These are phyloP conservation scores for Naganishia kalamii DNA, from an alignment of 768 basidiomycete genomes.

Conservation along the genomic window DNA sequence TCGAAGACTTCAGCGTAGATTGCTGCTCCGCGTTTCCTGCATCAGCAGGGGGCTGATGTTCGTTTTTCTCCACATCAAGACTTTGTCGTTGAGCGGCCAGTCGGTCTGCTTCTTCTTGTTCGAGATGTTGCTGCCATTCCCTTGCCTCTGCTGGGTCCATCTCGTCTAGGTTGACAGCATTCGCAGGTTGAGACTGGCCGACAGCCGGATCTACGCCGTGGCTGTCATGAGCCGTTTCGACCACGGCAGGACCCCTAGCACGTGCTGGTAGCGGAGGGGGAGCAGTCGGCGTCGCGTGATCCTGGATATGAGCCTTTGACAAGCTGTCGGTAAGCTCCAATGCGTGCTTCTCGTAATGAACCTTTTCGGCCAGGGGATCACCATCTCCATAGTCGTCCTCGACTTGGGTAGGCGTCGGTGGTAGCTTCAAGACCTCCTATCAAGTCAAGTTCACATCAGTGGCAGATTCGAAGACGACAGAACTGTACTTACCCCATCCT, in stretches of 20 bases:
- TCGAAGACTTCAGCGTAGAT: no score
- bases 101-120: constrained; percentile 2
- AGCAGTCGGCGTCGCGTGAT: neutral
- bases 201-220: neutral
- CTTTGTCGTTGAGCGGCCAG: neutral
- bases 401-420: constrained; percentile 37
- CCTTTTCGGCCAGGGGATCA: constrained; percentile 32
- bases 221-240: neutral
- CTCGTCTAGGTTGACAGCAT: neutral
- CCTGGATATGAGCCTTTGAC: neutral
- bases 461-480: neutral
- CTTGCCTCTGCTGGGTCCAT: constrained; percentile 5
- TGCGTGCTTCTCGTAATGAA: constrained; percentile 18
- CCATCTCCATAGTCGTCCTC: constrained; percentile 30
- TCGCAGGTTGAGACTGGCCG: neutral
- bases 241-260: neutral
- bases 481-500: constrained; percentile 24
- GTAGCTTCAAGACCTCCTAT: constrained; percentile 39
- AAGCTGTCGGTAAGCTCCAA: neutral
- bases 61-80: neutral
- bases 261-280: constrained; percentile 17
- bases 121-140: constrained; percentile 6
- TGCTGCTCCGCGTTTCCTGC: no score
- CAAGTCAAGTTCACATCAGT: no score
- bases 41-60: neutral